Base-by-base conservation (phyloP, 768 basidiomycete genomes). In the Russula virescens region DNA sequence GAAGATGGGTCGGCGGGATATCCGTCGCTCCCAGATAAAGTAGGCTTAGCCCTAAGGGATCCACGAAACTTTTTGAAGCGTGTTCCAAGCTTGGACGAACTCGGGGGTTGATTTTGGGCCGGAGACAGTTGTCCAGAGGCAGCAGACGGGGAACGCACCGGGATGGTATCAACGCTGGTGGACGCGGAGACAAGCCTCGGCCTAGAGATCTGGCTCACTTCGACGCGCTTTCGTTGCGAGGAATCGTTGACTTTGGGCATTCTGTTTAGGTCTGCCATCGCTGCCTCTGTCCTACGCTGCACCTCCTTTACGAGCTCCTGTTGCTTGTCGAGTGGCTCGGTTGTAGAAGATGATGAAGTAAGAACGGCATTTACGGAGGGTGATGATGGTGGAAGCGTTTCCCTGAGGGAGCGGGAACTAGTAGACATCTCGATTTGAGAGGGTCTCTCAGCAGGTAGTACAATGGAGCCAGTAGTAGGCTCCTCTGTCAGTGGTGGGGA, bases 61-160 rank as follows among this genome's bases (percentile, higher is more conserved):
- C 88, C 82, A 56, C 86, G 79, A 52, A 93, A 74, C 69, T 81
- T 85, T 73, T 83, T 87, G 77, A 93, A 84, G 25, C 89, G 83
- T 45, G 84, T 83, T 49, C 87, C 85, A 62, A 92, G 80, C 71
- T 83, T 88, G 0, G 82, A 82, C 18, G 66, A n/a, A 48, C 64
- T 60, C n/a, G 28, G 16, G 48, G 62, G 49, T 25, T 62, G 61
- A 28, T 53, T 51, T 28, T 68, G 66, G 11, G 55, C 66, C 47
- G 55, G 53, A 16, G 66, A 52, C 26, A 67, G 51, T 19, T 65
- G 64, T 21, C 67, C 64, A 19, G 71, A 68, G 26, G 68, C 66
- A 19, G 65, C 63, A 35, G 69, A 69, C 10, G 66, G 65, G 2
- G 69, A 68, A 28, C 68, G 71, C 34, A 71, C 63, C 5, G 71